A percentile compares a stretch with the other conserved stretches of the same genome.
These are phyloP conservation scores for Piper betle DNA, from an alignment of 164 flowering plant species.

Conservation along the genomic window DNA sequence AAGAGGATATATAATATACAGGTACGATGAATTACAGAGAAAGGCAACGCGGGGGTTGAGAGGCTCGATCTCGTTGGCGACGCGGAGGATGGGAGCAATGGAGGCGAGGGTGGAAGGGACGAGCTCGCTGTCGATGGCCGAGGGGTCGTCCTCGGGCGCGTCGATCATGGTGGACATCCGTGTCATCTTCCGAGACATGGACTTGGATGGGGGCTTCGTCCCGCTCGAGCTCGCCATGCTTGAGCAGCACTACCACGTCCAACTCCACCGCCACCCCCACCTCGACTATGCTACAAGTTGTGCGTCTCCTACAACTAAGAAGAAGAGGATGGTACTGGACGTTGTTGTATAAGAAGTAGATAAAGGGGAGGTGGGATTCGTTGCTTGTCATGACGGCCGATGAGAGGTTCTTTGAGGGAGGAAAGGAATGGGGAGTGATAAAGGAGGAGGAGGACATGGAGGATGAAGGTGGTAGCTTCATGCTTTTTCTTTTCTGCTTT, in stretches of 20 bases:
- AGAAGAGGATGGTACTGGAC: neutral
- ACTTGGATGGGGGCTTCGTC: slow-evolving; percentile 3
- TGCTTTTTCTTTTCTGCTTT: no score
- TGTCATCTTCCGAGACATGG: slow-evolving; percentile 12
- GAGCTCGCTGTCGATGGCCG: slow-evolving; percentile 47
- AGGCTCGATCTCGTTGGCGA: slow-evolving; percentile 73
- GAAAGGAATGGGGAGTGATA: no score
- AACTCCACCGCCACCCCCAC: no score
- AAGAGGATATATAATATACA: no score
- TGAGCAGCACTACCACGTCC: neutral
- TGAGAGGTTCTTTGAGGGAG: no score
- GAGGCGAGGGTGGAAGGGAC: slow-evolving; percentile 66
- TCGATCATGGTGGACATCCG: slow-evolving; percentile 11
- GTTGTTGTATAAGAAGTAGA: neutral
- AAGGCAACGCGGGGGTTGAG: slow-evolving; percentile 72
- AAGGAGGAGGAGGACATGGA: no score
- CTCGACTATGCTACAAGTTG: neutral
- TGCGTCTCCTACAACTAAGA: neutral
- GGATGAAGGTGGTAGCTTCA: no score
- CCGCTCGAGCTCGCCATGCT: slow-evolving; percentile 25
- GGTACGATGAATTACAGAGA: slow-evolving; percentile 41
- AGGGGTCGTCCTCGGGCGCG: slow-evolving; percentile 8
- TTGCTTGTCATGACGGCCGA: slow-evolving; percentile 5
- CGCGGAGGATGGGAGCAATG: slow-evolving; percentile 80
- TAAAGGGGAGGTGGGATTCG: slow-evolving; percentile 1